Evolutionary conservation across 1,284 basidiomycete species (phyloP).

Genomic region (Anthracocystis setariae): DNA sequence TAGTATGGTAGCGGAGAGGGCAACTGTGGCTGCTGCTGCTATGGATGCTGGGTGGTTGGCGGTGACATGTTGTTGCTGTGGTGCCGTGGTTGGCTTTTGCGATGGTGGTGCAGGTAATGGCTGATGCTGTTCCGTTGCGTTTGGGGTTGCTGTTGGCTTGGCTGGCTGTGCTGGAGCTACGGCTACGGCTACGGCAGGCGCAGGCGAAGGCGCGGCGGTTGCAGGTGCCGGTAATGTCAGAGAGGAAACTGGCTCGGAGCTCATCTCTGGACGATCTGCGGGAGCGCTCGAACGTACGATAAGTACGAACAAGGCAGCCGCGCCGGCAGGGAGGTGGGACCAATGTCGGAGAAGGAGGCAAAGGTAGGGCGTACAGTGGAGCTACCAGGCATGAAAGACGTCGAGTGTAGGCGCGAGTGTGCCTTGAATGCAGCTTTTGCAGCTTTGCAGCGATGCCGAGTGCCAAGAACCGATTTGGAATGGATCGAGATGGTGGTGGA

Average conservation of each 20-base stretch:
- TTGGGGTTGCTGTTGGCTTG: not conserved
- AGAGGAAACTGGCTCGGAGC: conserved; percentile 25
- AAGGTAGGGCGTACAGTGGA: not conserved
- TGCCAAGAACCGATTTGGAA: conserved; percentile 6
- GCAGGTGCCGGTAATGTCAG: conserved; percentile 34
- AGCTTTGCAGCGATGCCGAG: conserved; percentile 14
- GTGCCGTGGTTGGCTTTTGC: conserved; percentile 8
- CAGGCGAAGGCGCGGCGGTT: conserved; percentile 7
- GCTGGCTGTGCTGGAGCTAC: conserved; percentile 1
- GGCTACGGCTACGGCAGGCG: not conserved
- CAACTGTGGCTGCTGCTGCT: conserved; percentile 44
- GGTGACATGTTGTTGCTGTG: conserved; percentile 35
- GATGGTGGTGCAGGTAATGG: conserved; percentile 14
- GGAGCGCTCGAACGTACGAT: not conserved
- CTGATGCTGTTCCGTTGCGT: conserved; percentile 16
- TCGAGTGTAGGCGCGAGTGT: conserved; percentile 2
- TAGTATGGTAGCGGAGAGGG: conserved; percentile 39
- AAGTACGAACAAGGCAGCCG: not conserved
- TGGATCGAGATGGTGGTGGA: conserved; percentile 29
- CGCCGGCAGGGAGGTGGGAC: not conserved
- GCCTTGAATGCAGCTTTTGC: conserved; percentile 13
- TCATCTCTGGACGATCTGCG: conserved; percentile 10
- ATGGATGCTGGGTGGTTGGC: conserved; percentile 48
- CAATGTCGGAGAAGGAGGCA: not conserved
- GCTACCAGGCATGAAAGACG: not conserved